Percentiles rank a stretch among this genome's conserved stretches.
Evolutionary conservation across 768 basidiomycete genomes (phyloP).

Genomic region (Rossbeevera mucosa): DNA sequence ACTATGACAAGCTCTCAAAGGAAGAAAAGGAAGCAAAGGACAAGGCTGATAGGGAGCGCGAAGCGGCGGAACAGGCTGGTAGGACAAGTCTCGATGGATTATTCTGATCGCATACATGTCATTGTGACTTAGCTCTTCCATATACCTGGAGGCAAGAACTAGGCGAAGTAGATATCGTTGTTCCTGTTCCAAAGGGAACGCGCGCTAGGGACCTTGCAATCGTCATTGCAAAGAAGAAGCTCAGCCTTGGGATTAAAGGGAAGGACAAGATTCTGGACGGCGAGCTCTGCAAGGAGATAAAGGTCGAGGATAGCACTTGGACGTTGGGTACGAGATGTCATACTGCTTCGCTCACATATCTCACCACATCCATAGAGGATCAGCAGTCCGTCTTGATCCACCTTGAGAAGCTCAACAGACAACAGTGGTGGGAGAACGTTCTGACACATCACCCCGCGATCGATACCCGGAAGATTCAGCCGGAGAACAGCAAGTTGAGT

Average conservation of each 20-base stretch:
- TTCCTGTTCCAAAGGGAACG: slow-evolving; percentile 86
- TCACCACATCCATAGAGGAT: slow-evolving; percentile 56
- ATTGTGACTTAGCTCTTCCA: slow-evolving; percentile 61
- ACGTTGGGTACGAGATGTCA: slow-evolving; percentile 61
- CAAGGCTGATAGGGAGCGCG: slow-evolving; percentile 59
- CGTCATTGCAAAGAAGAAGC: slow-evolving; percentile 72
- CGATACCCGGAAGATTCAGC: slow-evolving; percentile 93
- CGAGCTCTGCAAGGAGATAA: slow-evolving; percentile 88
- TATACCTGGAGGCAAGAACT: slow-evolving; percentile 91
- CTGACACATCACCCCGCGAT: slow-evolving; percentile 94
- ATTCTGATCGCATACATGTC: slow-evolving; percentile 14
- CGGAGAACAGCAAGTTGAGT: slow-evolving; percentile 91
- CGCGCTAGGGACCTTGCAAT: slow-evolving; percentile 72
- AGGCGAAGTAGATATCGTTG: slow-evolving; percentile 74
- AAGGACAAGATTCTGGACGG: slow-evolving; percentile 84
- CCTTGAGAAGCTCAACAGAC: slow-evolving; percentile 81
- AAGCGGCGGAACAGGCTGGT: slow-evolving; percentile 84
- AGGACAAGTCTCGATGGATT: slow-evolving; percentile 25
- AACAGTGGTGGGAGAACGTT: slow-evolving; percentile 98
- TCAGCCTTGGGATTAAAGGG: slow-evolving; percentile 82
- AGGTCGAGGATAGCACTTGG: slow-evolving; percentile 97
- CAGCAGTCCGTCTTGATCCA: slow-evolving; percentile 67
- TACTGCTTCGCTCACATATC: neutral
- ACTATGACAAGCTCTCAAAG: slow-evolving; percentile 71
- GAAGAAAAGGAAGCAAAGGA: slow-evolving; percentile 76